These are phyloP conservation scores for Trametes versicolor DNA, from an alignment of 1,284 basidiomycete species.

Conservation along the genomic window DNA sequence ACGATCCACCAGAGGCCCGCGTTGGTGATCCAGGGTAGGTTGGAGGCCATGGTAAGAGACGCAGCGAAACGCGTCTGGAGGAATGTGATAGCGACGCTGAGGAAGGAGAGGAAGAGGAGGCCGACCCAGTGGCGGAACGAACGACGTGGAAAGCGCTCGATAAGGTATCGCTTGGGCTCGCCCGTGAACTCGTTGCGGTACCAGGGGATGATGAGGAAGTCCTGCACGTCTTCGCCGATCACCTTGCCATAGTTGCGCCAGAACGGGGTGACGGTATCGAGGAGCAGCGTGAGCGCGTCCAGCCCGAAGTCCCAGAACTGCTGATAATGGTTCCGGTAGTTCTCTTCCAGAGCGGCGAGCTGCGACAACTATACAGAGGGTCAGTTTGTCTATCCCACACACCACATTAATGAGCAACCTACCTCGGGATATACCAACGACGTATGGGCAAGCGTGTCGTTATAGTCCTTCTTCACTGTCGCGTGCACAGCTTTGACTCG, in stretches of 20 bases:
- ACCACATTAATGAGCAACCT: slow-evolving; percentile 22
- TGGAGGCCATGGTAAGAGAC: slow-evolving; percentile 57
- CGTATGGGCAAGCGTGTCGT: slow-evolving; percentile 71
- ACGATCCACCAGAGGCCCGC: slow-evolving; percentile 66
- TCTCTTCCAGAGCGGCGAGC: slow-evolving; percentile 75
- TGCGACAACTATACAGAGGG: slow-evolving; percentile 62
- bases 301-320: slow-evolving; percentile 81
- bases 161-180: slow-evolving; percentile 71
- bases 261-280: slow-evolving; percentile 78
- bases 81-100: slow-evolving; percentile 54
- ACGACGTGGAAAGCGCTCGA: slow-evolving; percentile 65
- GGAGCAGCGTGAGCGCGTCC: slow-evolving; percentile 74
- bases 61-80: slow-evolving; percentile 66
- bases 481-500: slow-evolving; percentile 62
- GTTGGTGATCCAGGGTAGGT: slow-evolving; percentile 63
- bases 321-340: slow-evolving; percentile 78
- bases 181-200: slow-evolving; percentile 86
- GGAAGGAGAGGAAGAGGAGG: slow-evolving; percentile 59
- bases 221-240: slow-evolving; percentile 78
- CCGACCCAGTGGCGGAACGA: slow-evolving; percentile 74
- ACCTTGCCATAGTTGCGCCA: slow-evolving; percentile 82
- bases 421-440: slow-evolving; percentile 83
- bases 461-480: slow-evolving; percentile 69
- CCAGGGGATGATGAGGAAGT: slow-evolving; percentile 81
- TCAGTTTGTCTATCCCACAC: background rate